A percentile compares a stretch with the other conserved stretches of the same genome.
phyloP scores from a whole-genome alignment of 2,329 filamentous ascomycete genomes.

The Talaromyces marneffei region DNA sequence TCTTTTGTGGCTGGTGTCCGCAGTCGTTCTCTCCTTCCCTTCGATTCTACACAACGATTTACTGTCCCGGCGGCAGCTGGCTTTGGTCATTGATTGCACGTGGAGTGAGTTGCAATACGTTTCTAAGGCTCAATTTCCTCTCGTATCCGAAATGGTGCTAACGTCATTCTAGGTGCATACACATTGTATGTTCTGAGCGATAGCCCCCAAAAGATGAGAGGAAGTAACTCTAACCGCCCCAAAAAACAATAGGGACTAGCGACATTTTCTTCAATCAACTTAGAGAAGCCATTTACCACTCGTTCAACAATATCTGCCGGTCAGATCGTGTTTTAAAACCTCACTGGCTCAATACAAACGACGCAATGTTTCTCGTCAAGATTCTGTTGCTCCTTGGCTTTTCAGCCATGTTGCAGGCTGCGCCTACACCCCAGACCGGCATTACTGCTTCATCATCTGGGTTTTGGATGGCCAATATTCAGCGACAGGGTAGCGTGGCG shows the following conservation, averaged over 20 bases:
- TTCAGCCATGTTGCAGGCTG: conserved; percentile 25
- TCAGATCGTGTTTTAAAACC: conserved; percentile 8
- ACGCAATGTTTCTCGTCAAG: conserved; percentile 19
- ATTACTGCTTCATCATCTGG: conserved; percentile 30
- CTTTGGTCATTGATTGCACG: neutral
- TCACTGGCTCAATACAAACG: neutral
- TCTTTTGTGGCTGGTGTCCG: conserved; percentile 11
- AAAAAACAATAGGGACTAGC: neutral
- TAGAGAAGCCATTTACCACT: neutral
- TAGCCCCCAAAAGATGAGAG: neutral
- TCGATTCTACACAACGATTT: neutral
- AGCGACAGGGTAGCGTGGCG: conserved; percentile 62
- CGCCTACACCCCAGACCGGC: conserved; percentile 23
- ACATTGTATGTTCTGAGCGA: neutral
- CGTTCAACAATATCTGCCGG: conserved; percentile 8
- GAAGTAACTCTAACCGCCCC: neutral
- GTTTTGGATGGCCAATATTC: conserved; percentile 69
- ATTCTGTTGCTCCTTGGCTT: conserved; percentile 29
- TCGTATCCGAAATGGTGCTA: neutral
- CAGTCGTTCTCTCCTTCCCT: conserved; percentile 11
- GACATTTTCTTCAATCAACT: neutral
- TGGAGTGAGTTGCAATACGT: neutral
- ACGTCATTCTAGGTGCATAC: neutral
- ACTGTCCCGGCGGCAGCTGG: conserved; percentile 13
- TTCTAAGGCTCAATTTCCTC: neutral